Evolutionary conservation across 1,139 yeast species (phyloP).

Genomic region (Yamadazyma oceani): DNA sequence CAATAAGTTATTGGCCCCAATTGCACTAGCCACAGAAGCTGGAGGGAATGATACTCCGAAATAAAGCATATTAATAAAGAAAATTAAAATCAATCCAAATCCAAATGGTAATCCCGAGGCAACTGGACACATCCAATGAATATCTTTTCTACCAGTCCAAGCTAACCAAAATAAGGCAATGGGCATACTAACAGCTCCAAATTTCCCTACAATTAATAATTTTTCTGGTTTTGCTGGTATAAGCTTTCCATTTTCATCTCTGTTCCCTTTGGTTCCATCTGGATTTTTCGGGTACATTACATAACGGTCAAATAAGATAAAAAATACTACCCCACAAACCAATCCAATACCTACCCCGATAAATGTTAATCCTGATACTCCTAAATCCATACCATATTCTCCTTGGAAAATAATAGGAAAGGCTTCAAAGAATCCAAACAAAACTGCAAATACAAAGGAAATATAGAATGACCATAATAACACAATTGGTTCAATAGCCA

Average conservation of each 20-base stretch:
- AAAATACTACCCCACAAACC: slow-evolving; percentile 50
- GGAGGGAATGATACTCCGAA: slow-evolving; percentile 78
- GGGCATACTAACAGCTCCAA: slow-evolving; percentile 66
- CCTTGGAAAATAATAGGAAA: slow-evolving; percentile 72
- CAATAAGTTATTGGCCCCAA: slow-evolving; percentile 75
- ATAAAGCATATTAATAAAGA: slow-evolving; percentile 71
- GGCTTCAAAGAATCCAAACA: slow-evolving; percentile 78
- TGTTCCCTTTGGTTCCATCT: slow-evolving; percentile 61
- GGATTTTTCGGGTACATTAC: slow-evolving; percentile 56
- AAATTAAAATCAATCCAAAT: slow-evolving; percentile 68
- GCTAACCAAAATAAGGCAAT: slow-evolving; percentile 78
- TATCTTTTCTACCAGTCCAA: slow-evolving; percentile 64
- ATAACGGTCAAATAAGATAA: slow-evolving; percentile 47
- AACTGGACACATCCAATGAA: slow-evolving; percentile 82
- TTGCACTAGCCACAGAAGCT: slow-evolving; percentile 66
- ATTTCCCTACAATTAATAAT: slow-evolving; percentile 45
- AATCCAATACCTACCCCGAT: slow-evolving; percentile 70
- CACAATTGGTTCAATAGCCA: slow-evolving; percentile 68
- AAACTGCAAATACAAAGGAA: slow-evolving; percentile 71
- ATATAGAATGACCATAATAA: slow-evolving; percentile 63
- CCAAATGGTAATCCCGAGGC: slow-evolving; percentile 78
- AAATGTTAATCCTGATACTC: slow-evolving; percentile 67
- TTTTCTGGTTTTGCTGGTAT: slow-evolving; percentile 41
- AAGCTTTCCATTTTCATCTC: slow-evolving; percentile 55
- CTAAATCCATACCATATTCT: slow-evolving; percentile 55